A percentile compares a stretch with the other conserved stretches of the same genome.
Evolutionary conservation across 1,284 basidiomycete species (phyloP).

Genomic region (Ustilago esculenta): DNA sequence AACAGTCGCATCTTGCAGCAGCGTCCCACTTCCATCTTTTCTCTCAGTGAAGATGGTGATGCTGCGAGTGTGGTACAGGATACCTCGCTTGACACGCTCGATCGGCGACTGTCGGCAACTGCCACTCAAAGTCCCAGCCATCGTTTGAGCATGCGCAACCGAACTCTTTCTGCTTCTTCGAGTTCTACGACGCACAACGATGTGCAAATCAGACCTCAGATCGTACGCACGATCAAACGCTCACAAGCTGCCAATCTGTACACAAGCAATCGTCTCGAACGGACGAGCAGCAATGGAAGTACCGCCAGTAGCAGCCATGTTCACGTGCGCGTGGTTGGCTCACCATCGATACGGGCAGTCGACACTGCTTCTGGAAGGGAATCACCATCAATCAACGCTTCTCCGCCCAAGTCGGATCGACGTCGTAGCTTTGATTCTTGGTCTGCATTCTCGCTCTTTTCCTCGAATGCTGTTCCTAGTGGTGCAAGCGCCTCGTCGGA

Average conservation of each 20-base stretch:
- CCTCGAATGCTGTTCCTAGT: slow-evolving; percentile 2
- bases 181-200: slow-evolving; percentile 27
- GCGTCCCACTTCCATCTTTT: slow-evolving; percentile 28
- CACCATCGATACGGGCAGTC: slow-evolving; percentile 5
- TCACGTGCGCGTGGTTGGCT: slow-evolving; percentile 28
- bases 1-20: slow-evolving; percentile 29
- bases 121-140: slow-evolving; percentile 15
- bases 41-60: slow-evolving; percentile 33
- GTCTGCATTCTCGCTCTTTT: slow-evolving; percentile 30
- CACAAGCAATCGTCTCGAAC: slow-evolving; percentile 12
- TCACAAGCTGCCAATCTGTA: slow-evolving; percentile 11
- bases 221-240: slow-evolving; percentile 31
- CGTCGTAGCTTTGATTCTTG: slow-evolving; percentile 30
- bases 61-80: slow-evolving; percentile 17
- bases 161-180: slow-evolving; percentile 17
- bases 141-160: slow-evolving; percentile 10
- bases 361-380: slow-evolving; percentile 1
- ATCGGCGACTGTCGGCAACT: slow-evolving; percentile 12
- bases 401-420: slow-evolving; percentile 11
- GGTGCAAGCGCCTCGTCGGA: background rate
- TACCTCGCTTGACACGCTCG: slow-evolving; percentile 13
- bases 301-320: slow-evolving; percentile 17
- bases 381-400: slow-evolving; percentile 4
- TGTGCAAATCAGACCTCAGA: slow-evolving; percentile 36
- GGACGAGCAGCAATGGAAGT: slow-evolving; percentile 26